phyloP scores from a whole-genome alignment of 2,329 filamentous ascomycete species.

The Magnaporthales sp. region DNA sequence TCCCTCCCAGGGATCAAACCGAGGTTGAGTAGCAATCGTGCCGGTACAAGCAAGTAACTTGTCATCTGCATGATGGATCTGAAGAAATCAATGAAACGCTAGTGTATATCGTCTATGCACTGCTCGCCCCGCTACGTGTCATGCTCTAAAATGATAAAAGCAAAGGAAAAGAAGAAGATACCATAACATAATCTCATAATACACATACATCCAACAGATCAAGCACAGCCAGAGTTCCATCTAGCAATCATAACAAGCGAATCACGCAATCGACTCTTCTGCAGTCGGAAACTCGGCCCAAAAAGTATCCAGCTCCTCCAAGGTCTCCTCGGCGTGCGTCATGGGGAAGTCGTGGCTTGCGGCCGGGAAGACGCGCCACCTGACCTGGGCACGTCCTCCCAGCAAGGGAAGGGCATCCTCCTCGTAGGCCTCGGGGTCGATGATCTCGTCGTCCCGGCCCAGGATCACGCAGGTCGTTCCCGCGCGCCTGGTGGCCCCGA shows the following conservation, averaged over 20 bases:
- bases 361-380: slow-evolving; percentile 42
- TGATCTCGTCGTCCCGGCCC: slow-evolving; percentile 41
- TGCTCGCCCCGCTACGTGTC: background rate
- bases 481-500: slow-evolving; percentile 18
- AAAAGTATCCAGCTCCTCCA: slow-evolving; percentile 37
- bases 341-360: slow-evolving; percentile 53
- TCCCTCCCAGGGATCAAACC: background rate
- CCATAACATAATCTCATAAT: background rate
- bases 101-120: background rate
- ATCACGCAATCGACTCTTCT: slow-evolving; percentile 4
- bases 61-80: background rate
- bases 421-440: slow-evolving; percentile 40
- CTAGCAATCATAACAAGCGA: background rate
- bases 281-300: slow-evolving; percentile 24
- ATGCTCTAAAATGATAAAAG: background rate
- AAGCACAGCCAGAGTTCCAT: background rate
- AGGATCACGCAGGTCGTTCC: slow-evolving; percentile 43
- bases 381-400: slow-evolving; percentile 36
- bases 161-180: background rate
- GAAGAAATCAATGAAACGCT: background rate
- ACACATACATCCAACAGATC: background rate
- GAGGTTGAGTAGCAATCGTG: background rate
- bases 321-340: slow-evolving; percentile 36
- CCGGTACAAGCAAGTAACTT: background rate
- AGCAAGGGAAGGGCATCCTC: slow-evolving; percentile 40